Evolutionary conservation across 1,284 basidiomycete genomes (phyloP).

Genomic region (Stereum hirsutum): DNA sequence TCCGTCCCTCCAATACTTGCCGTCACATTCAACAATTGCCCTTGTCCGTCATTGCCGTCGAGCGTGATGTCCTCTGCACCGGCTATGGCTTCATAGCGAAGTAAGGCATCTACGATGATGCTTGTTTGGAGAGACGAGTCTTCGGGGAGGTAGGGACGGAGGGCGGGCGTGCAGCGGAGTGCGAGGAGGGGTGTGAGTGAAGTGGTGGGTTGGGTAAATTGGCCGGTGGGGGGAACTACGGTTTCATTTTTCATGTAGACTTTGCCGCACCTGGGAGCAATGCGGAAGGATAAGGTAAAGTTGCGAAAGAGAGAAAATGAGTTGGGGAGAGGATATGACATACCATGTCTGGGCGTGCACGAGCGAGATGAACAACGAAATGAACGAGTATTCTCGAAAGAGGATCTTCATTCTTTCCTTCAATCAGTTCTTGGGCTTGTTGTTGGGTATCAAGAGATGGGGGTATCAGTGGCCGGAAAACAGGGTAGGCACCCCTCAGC

Average conservation of each 20-base stretch:
- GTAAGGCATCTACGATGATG: slow-evolving; percentile 49
- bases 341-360: neutral
- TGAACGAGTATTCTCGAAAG: too few species aligned
- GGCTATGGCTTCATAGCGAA: slow-evolving; percentile 39
- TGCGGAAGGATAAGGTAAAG: too few species aligned
- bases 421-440: too few species aligned
- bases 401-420: too few species aligned
- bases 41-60: slow-evolving; percentile 15
- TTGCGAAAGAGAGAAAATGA: too few species aligned
- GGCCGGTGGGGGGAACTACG: slow-evolving; percentile 46
- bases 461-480: too few species aligned
- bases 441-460: too few species aligned
- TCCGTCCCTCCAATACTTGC: slow-evolving; percentile 30
- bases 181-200: slow-evolving; percentile 49
- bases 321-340: too few species aligned
- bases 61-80: slow-evolving; percentile 37
- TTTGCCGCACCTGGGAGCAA: slow-evolving; percentile 46
- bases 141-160: slow-evolving; percentile 57
- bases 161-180: slow-evolving; percentile 56
- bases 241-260: slow-evolving; percentile 46
- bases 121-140: slow-evolving; percentile 29
- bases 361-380: neutral
- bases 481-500: too few species aligned
- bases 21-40: slow-evolving; percentile 21
- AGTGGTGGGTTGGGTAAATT: slow-evolving; percentile 42